Conservation (phyloP, 2,329 filamentous ascomycete genomes). For the Trichophyton verrucosum region DNA sequence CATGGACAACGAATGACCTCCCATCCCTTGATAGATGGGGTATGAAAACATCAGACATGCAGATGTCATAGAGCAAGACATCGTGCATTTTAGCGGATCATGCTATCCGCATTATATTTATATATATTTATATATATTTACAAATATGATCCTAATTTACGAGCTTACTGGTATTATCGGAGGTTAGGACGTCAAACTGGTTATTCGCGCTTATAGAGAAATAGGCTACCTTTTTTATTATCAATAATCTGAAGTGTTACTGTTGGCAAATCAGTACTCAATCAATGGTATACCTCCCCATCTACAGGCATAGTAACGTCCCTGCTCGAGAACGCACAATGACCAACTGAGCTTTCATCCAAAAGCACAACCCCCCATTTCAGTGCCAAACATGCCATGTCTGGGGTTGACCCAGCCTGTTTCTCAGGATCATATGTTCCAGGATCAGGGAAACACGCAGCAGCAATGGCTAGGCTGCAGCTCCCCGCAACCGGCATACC, state of each 20-base stretch:
- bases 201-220: too few relatives aligned
- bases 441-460: neutral
- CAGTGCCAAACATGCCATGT: neutral
- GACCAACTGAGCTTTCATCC: neutral
- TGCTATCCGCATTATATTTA: neutral
- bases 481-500: slow-evolving; percentile 22
- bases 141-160: neutral
- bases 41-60: slow-evolving; percentile 13
- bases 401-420: neutral
- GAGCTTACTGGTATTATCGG: neutral
- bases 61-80: slow-evolving; percentile 1
- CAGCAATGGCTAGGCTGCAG: slow-evolving; percentile 19
- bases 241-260: neutral
- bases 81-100: neutral
- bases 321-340: neutral
- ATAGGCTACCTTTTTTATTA: neutral
- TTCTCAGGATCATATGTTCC: neutral
- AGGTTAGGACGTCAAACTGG: neutral
- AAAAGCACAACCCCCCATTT: neutral
- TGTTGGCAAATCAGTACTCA: neutral
- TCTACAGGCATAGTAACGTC: neutral
- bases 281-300: neutral
- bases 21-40: slow-evolving; percentile 10
- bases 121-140: neutral
- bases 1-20: slow-evolving; percentile 1